Percentiles rank a stretch among this genome's conserved stretches.
These are phyloP conservation scores for Haematococcus sp. DNA, from an alignment of 139 green algal genomes.

Conservation along the genomic window DNA sequence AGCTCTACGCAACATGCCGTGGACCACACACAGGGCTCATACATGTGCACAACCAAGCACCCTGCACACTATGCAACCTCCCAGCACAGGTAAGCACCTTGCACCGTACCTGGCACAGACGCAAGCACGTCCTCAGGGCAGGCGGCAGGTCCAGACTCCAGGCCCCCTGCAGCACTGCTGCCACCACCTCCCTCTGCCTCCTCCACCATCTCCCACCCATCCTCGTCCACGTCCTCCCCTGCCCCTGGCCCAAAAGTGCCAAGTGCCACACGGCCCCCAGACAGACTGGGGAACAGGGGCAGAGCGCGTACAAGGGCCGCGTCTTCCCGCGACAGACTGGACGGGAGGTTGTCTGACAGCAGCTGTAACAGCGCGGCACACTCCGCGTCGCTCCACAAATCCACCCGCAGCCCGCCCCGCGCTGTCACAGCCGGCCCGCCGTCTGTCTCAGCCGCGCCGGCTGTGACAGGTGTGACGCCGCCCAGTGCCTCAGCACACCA, in stretches of 20 bases:
- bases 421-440: not conserved
- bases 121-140: constrained; percentile 13
- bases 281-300: constrained; percentile 39
- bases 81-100: not conserved
- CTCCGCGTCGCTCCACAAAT: constrained; percentile 7
- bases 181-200: not conserved
- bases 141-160: not conserved
- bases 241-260: too few species aligned
- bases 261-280: not conserved
- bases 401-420: not conserved
- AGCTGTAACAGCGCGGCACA: constrained; percentile 24
- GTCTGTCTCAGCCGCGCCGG: not conserved
- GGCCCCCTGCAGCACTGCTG: not conserved
- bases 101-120: constrained; percentile 18
- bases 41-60: too few species aligned
- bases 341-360: constrained; percentile 25
- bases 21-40: too few species aligned
- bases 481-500: constrained; percentile 19
- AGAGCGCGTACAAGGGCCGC: constrained; percentile 28
- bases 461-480: constrained; percentile 9
- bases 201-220: too few species aligned
- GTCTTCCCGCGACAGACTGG: constrained; percentile 18
- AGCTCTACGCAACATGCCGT: too few species aligned
- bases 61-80: too few species aligned
- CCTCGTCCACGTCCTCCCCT: too few species aligned